Evolutionary conservation across 805 yeast genomes (phyloP).

Genomic region (Metschnikowia koreensis): DNA sequence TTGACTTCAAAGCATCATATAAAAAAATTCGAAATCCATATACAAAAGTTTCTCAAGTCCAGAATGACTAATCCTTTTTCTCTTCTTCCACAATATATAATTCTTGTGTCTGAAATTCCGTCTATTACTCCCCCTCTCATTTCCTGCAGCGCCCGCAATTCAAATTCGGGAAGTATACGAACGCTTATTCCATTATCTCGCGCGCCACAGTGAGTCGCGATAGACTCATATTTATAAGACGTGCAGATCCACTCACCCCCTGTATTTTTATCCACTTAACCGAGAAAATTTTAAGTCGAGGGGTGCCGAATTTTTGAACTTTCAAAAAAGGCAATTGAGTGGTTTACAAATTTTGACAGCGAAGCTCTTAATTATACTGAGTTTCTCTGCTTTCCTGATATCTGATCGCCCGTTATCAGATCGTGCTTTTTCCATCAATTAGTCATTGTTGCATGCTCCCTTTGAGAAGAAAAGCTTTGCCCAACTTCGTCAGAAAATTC

Average conservation of each 20-base stretch:
- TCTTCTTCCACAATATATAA: too few relatives aligned
- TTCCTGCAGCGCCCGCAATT: too few relatives aligned
- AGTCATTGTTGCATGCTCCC: conserved; percentile 7
- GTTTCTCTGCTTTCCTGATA: neutral
- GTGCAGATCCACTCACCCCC: neutral
- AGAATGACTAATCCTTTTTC: too few relatives aligned
- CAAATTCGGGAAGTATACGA: neutral
- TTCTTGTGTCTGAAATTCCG: too few relatives aligned
- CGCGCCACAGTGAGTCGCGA: conserved; percentile 4
- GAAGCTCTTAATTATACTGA: neutral
- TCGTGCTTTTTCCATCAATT: neutral
- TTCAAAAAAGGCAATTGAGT: neutral
- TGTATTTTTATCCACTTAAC: neutral
- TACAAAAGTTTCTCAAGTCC: too few relatives aligned
- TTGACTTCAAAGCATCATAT: too few relatives aligned
- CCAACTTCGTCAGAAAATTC: neutral
- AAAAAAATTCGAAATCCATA: too few relatives aligned
- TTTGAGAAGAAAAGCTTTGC: neutral
- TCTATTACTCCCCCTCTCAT: too few relatives aligned
- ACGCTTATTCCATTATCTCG: neutral
- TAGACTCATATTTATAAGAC: conserved; percentile 3
- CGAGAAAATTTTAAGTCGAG: neutral
- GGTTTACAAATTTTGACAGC: too few relatives aligned
- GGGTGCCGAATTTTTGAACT: neutral
- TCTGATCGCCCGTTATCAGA: neutral